Base-by-base conservation (phyloP, 2,329 filamentous ascomycete species). In the Zasmidium citrigriseum region DNA sequence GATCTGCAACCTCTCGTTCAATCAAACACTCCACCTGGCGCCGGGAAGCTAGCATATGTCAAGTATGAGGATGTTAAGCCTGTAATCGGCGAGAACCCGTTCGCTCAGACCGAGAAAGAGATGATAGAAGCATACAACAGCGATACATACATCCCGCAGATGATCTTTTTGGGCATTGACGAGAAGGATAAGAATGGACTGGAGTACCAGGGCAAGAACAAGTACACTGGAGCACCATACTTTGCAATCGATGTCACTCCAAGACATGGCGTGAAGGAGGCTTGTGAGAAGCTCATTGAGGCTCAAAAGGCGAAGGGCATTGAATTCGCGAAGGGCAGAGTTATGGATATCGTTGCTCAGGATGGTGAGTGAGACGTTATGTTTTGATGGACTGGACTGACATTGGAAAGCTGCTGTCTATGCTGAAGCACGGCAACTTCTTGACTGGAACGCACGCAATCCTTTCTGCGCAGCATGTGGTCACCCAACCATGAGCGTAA, bases 371-470 rank as follows among this genome's bases (percentile, higher is more conserved):
- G 20, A 45, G 4, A 50, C 22, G 3, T 10, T 24, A 50, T 12
- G n/a, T 45, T 47, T 44, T 34, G 11, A 49, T 41, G 45, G 46
- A 16, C 25, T n/a, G 18, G 14, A 21, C 47, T 50, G 24, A 10
- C 27, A 20, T 18, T 49, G 20, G 2, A n/a, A n/a, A 95, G 95
- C 93, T 59, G 91, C 93, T 51, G 89, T 96, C 47, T 96, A 92
- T 67, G 93, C 91, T 14, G 91, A 96, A 75, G 90, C 92, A 7
- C 87, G 93, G 55, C 89, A 92, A 47, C 82, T 97, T 23, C 80
- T 96, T 34, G 95, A 98, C 78, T 99, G 95, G 95, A 98, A 99
- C 77, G 82, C 82, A 23, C 89, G 93, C 52, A 96, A 96, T 76
- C 89, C 89, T 25, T 99, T 91, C 81, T 99, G 95, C 75, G 92